A percentile compares a stretch with the other conserved stretches of the same genome.
Conservation (phyloP, 805 yeast species). For the Zygoascus tannicola region DNA sequence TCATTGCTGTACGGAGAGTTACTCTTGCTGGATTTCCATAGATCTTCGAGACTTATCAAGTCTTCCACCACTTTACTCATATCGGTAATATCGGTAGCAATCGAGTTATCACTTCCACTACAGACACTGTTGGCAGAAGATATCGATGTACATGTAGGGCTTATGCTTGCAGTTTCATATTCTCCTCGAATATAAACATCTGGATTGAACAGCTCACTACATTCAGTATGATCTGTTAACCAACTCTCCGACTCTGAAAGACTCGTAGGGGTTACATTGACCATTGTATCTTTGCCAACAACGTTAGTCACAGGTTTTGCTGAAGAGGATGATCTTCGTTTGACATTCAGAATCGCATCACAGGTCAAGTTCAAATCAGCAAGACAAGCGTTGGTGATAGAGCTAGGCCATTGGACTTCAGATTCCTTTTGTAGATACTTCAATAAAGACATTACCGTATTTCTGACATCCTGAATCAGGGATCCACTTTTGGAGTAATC, state of each 20-base stretch:
- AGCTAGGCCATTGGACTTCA: slow-evolving; percentile 18
- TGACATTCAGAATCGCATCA: slow-evolving; percentile 11
- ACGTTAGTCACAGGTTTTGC: background rate
- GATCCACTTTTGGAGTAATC: slow-evolving; percentile 83
- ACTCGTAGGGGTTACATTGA: background rate
- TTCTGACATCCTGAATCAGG: slow-evolving; percentile 59
- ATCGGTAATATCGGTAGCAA: background rate
- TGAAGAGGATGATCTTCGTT: background rate
- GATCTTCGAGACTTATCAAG: background rate
- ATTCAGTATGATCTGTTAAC: background rate
- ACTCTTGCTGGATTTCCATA: background rate
- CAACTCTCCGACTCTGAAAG: background rate
- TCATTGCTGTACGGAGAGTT: background rate
- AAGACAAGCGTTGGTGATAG: slow-evolving; percentile 13
- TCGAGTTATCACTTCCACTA: background rate
- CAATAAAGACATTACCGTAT: slow-evolving; percentile 33
- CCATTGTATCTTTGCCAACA: background rate
- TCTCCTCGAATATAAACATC: background rate
- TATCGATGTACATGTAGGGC: background rate
- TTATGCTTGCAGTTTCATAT: background rate
- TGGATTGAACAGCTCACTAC: background rate
- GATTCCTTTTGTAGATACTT: slow-evolving; percentile 17
- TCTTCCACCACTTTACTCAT: background rate
- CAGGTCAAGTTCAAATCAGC: slow-evolving; percentile 16
- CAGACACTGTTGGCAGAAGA: background rate